Base-by-base conservation (phyloP, 2,329 filamentous ascomycete genomes). In the Tolypocladium capitatum region DNA sequence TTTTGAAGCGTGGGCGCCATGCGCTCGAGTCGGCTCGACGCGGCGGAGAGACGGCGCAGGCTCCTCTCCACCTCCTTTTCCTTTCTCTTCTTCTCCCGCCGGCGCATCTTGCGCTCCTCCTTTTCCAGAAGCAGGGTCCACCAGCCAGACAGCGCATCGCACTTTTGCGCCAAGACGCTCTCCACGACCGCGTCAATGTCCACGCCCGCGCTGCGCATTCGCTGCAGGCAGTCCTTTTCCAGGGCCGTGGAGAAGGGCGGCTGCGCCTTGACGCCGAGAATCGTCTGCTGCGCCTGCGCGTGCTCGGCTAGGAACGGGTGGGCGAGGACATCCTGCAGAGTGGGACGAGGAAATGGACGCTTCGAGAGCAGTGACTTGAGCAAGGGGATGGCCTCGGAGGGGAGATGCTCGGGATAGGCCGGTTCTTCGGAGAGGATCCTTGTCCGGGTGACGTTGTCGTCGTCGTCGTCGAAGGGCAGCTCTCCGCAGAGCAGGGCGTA, bases 111-210 rank as follows among this genome's bases (percentile, higher is more conserved):
- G 9, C 89, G 80, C 61, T 89, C 80, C 61, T 98, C 92, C 63
- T 97, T 98, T 60, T 97, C 92, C 10, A 97, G 80, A 35, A 98
- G 69, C 28, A 98, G 67, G 3, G 87, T 86, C 92, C 92, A 98
- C 92, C 92, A 98, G 6, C 92, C 92, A 45, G 89, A 87, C 44
- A 98, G 70, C 6, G 84, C 78, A 65, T 98, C 91, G 60, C 92
- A 97, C 54, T 87, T 78, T 62, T 95, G 88, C 4, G 89, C 80
- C 33, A 95, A 67, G 3, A 98, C 92, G 57, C 92, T 94, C 62
- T 97, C 91, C 53, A 97, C 91, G 8, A 98, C 87, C 51, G 84
- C 78, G 61, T 98, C 92, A 49, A 94, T 92, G 59, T 97, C 86
- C 24, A 97, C 89, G 0, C 92, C 92, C 5, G 92, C 89, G 54